Percentiles rank a stretch among this genome's conserved stretches.
Evolutionary conservation across 2,329 filamentous ascomycete species (phyloP).

Genomic region (Phoma herbarum): DNA sequence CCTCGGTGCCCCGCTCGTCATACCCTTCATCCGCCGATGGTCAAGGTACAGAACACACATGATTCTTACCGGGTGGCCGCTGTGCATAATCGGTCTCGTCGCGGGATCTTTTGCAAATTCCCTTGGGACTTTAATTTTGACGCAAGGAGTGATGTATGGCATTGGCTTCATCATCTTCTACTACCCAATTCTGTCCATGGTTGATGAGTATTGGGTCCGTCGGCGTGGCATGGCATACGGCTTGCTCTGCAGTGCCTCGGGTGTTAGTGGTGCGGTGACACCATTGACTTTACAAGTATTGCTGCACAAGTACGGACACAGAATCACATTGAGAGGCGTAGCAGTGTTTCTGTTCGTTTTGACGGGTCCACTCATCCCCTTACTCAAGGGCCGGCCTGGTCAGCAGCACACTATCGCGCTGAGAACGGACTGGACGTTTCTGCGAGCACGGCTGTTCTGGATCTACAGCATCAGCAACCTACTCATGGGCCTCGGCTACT

Average conservation of each 20-base stretch:
- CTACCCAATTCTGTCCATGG: conserved; percentile 55
- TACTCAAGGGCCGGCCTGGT: conserved; percentile 51
- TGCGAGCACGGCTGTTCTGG: conserved; percentile 32
- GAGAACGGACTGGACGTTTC: conserved; percentile 46
- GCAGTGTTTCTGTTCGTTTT: conserved; percentile 44
- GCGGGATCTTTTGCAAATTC: conserved; percentile 45
- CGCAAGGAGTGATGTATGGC: conserved; percentile 51
- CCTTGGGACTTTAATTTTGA: conserved; percentile 42
- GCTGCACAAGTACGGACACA: conserved; percentile 50
- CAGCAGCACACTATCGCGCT: conserved; percentile 31
- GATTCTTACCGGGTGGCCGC: conserved; percentile 43
- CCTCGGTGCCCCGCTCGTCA: conserved; percentile 52
- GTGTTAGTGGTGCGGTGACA: conserved; percentile 54
- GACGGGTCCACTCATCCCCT: conserved; percentile 45
- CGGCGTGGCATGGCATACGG: conserved; percentile 61
- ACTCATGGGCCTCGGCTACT: conserved; percentile 50
- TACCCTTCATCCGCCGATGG: conserved; percentile 43
- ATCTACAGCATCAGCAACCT: conserved; percentile 51
- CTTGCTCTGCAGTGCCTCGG: conserved; percentile 54
- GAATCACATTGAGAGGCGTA: conserved; percentile 53
- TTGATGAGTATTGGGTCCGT: conserved; percentile 62
- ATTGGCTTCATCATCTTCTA: conserved; percentile 60
- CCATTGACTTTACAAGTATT: conserved; percentile 53
- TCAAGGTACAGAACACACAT: conserved; percentile 41
- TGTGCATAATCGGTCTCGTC: conserved; percentile 43